Base-by-base conservation (phyloP, 306 rosid species). In the Ormosia semicastrata region DNA sequence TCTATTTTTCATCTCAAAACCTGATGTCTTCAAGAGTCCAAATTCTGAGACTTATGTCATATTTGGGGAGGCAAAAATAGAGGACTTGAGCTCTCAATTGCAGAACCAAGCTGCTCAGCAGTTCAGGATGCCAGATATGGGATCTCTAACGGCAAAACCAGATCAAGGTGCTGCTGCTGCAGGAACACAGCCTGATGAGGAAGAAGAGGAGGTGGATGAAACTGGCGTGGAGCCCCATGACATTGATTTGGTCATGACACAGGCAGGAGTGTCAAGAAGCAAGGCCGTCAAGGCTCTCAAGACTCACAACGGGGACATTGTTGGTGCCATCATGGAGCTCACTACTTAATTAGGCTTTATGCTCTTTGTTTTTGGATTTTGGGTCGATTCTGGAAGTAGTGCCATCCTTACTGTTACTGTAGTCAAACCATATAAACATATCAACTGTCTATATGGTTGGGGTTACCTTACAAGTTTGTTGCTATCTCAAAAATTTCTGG, bases 271-370 rank as follows among this genome's bases (percentile, higher is more conserved):
- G 75, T 82, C 98, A 50, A 90, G 86, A 89, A 82, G 83, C 93
- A 93, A 93, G 89, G 98, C 98, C 11, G 97, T 93, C 58, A 93
- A 90, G 88, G 98, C 98, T 78, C 98, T 93, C 80, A 89, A 91
- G 93, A 75, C 94, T 76, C 89, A 82, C 83, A 12, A 56, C 2
- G 98, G 98, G 39, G 98, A 93, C 90, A 93, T 93, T 86, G 98
- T 93, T 54, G 89, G 93, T 24, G 98, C 98, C 79, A 91, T 93
- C 75, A 93, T 91, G 98, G 98, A 93, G 87, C 97, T 93, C 75
- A 93, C 98, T 39, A 93, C 90, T 75, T 93, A 67, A 82, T 49
- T 53, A 12, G 30, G 56, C 63, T 78, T 37, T 44, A 50, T 72
- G 75, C 41, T 79, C 24, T 24, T 24, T 24, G 24, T 24, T 24